Percentiles rank a stretch among this genome's conserved stretches.
phyloP scores from a whole-genome alignment of 495 filamentous ascomycete genomes.

The Oidiodendron maius region DNA sequence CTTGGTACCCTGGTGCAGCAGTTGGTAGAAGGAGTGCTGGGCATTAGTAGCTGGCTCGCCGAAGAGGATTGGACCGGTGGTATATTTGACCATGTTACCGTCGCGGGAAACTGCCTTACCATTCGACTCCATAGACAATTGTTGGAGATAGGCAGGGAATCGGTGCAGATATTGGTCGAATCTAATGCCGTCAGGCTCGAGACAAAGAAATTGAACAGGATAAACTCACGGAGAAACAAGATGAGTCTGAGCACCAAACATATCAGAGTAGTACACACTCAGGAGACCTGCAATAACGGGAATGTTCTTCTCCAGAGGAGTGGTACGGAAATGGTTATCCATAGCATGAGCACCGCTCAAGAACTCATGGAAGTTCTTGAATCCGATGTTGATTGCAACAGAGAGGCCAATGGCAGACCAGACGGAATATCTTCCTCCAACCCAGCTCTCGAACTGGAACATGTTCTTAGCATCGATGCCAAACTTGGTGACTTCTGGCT shows the following conservation, averaged over 20 bases:
- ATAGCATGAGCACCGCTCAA: constrained; percentile 91
- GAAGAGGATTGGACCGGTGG: constrained; percentile 90
- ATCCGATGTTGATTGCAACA: constrained; percentile 90
- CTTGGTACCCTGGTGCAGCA: constrained; percentile 98
- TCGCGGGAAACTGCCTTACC: constrained; percentile 93
- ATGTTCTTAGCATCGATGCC: constrained; percentile 97
- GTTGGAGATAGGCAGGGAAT: constrained; percentile 98
- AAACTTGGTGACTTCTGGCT: constrained; percentile 91
- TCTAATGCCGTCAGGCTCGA: constrained; percentile 26
- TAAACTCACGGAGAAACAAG: constrained; percentile 74
- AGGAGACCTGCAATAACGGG: constrained; percentile 86
- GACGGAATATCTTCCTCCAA: constrained; percentile 94
- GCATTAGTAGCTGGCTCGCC: constrained; percentile 98
- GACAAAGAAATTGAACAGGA: constrained; percentile 1
- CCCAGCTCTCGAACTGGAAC: constrained; percentile 98
- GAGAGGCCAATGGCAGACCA: constrained; percentile 98
- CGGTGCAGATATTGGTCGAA: constrained; percentile 99
- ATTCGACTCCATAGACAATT: constrained; percentile 99
- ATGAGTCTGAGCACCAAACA: constrained; percentile 96
- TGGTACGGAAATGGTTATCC: constrained; percentile 94
- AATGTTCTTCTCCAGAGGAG: constrained; percentile 92
- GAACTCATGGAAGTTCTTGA: constrained; percentile 96
- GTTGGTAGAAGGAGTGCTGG: constrained; percentile 99
- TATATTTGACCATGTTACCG: constrained; percentile 92
- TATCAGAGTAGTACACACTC: constrained; percentile 98